Evolutionary conservation across 2,329 filamentous ascomycete genomes (phyloP).

Genomic region (Colletotrichum theobromicola): DNA sequence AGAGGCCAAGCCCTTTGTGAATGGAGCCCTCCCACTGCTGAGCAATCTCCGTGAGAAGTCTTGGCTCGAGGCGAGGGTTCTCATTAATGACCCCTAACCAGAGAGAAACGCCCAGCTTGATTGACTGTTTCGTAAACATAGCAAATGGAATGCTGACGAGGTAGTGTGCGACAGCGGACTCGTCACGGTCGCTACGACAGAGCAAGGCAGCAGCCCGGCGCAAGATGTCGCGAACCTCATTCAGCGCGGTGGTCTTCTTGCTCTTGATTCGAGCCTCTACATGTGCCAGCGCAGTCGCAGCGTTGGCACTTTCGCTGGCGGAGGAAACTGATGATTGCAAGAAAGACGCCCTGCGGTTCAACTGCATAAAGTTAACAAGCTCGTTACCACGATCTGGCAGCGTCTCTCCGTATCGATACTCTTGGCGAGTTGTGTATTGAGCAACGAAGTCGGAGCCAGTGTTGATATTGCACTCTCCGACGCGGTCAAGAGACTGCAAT

Average conservation of each 20-base stretch:
- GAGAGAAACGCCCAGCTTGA: slow-evolving; percentile 92
- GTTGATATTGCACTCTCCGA: slow-evolving; percentile 79
- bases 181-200: slow-evolving; percentile 77
- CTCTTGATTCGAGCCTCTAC: slow-evolving; percentile 74
- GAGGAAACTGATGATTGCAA: slow-evolving; percentile 54
- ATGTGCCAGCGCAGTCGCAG: slow-evolving; percentile 70
- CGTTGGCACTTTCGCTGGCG: slow-evolving; percentile 61
- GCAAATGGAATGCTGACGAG: slow-evolving; percentile 92
- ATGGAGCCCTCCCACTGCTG: slow-evolving; percentile 91
- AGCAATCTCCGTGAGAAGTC: slow-evolving; percentile 84
- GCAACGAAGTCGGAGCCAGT: slow-evolving; percentile 95
- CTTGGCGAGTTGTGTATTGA: slow-evolving; percentile 95
- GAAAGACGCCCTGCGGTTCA: slow-evolving; percentile 58
- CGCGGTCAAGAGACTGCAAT: slow-evolving; percentile 79
- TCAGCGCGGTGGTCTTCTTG: slow-evolving; percentile 72
- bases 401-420: slow-evolving; percentile 87
- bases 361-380: slow-evolving; percentile 65
- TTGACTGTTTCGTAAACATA: slow-evolving; percentile 92
- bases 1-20: slow-evolving; percentile 78
- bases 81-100: slow-evolving; percentile 98
- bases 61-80: slow-evolving; percentile 85
- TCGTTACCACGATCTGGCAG: slow-evolving; percentile 72
- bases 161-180: slow-evolving; percentile 81
- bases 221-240: slow-evolving; percentile 80
- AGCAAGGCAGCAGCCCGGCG: slow-evolving; percentile 85